Evolutionary conservation across 2,329 filamentous ascomycete genomes (phyloP).

Genomic region (Botrytis elliptica): DNA sequence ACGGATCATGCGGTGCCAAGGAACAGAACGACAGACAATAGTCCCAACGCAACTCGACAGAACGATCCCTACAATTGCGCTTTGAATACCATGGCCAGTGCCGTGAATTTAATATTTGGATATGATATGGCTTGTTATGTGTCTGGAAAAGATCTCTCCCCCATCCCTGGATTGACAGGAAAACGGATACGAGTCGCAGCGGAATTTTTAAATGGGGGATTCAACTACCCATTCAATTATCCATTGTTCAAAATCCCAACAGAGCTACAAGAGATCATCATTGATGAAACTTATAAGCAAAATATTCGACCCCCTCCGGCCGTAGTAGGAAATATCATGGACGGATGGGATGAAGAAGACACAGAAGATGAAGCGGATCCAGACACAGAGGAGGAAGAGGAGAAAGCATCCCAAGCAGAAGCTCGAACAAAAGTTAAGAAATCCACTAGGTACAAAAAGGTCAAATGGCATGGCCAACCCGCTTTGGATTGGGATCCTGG

Average conservation of each 20-base stretch:
- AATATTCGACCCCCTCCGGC: neutral
- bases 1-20: accelerated
- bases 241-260: slow-evolving; percentile 6
- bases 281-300: slow-evolving; percentile 1
- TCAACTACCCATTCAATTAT: slow-evolving; percentile 11
- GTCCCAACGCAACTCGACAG: slow-evolving; percentile 10
- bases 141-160: neutral
- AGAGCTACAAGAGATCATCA: neutral
- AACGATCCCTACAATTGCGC: neutral
- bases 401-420: neutral
- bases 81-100: neutral
- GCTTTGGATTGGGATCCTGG: neutral
- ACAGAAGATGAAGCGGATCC: too few relatives aligned
- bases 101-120: neutral
- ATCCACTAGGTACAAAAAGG: neutral
- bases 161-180: neutral
- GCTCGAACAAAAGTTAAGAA: slow-evolving; percentile 15
- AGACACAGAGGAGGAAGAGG: neutral
- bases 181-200: slow-evolving; percentile 9
- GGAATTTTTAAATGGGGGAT: slow-evolving; percentile 13
- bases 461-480: neutral
- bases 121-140: slow-evolving; percentile 11
- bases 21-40: neutral
- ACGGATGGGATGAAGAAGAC: neutral
- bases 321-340: accelerated